Evolutionary conservation across 441 rosid species (phyloP), one percentile per base, ranked within the genome.

Genomic region (Croton laevigatus): DNA sequence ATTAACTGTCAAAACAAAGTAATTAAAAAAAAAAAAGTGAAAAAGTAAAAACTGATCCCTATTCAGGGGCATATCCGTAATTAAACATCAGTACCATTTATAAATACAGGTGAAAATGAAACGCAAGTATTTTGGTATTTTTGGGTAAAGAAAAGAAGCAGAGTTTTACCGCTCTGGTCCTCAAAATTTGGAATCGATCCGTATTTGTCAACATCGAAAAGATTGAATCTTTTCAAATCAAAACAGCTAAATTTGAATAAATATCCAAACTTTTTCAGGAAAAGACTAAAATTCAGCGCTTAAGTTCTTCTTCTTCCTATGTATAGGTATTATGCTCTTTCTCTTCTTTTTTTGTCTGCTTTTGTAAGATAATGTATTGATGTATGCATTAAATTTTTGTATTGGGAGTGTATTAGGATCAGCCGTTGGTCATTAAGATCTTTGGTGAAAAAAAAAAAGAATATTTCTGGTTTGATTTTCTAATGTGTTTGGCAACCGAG

Each of bases 151-250:
- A 49, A 73, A 32, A 27, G 38, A 27, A 27, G 6, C 3, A 57
- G 61, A 4, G 16, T 37, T 27, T 1, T 64, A 78, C 76, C 62
- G 22, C 10, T 8, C 5, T 3, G 2, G 44, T 32, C 37, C 38
- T 34, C 23, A 5, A 20, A 63, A 71, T 73, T 55, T 37, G 78
- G 80, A 80, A 77, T 83, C 72, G 80, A 69, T 78, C 78, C 75
- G 68, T 68, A 68, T 9, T 78, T 76, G 73, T 82, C 79, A 73
- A 68, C 74, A 53, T 59, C 52, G 8, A 44, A 76, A 60, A 66
- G 70, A 65, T 72, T 78, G 78, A 73, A 71, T 27, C 75, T 45
- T 46, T 22, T 19, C 55, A 60, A 70, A 34, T 40, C 44, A 6
- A 53, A 1, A 19, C 6, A 51, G 65, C 44, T 40, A 36, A 68